These are phyloP conservation scores for Solanum okadae DNA, from an alignment of 257 asterid genomes.

Conservation along the genomic window DNA sequence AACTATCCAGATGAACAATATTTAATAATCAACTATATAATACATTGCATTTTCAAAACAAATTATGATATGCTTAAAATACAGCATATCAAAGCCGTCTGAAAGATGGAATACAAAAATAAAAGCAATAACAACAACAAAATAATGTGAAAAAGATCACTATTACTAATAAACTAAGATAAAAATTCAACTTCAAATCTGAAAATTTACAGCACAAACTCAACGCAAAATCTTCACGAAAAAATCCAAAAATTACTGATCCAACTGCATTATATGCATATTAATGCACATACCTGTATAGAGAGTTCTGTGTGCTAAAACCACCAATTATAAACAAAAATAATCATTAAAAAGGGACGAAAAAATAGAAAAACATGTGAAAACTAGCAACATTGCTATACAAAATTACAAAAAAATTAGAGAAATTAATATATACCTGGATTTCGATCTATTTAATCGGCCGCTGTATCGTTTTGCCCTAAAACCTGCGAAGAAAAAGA, in stretches of 20 bases:
- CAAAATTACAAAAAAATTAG: not conserved
- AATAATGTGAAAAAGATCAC: not conserved
- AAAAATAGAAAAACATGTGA: not conserved
- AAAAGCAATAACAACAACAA: not conserved
- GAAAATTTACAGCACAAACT: not conserved
- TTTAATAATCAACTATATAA: not conserved
- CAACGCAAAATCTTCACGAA: not conserved
- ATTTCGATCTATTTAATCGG: not conserved
- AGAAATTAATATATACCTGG: not conserved
- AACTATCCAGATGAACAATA: not conserved
- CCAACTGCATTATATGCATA: not conserved
- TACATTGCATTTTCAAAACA: not conserved
- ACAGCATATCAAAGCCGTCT: not conserved
- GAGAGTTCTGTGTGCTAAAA: not conserved
- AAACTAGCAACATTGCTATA: not conserved
- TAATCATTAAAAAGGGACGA: not conserved
- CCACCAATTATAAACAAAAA: not conserved
- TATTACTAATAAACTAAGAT: not conserved
- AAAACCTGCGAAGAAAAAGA: not conserved
- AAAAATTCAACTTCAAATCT: not conserved
- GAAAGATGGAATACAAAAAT: not conserved
- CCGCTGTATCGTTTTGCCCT: not conserved
- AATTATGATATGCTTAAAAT: not conserved
- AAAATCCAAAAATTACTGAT: not conserved
- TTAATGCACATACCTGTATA: not conserved